Evolutionary conservation across 2,329 filamentous ascomycete genomes (phyloP).

Genomic region (Rhynchosporium graminicola): DNA sequence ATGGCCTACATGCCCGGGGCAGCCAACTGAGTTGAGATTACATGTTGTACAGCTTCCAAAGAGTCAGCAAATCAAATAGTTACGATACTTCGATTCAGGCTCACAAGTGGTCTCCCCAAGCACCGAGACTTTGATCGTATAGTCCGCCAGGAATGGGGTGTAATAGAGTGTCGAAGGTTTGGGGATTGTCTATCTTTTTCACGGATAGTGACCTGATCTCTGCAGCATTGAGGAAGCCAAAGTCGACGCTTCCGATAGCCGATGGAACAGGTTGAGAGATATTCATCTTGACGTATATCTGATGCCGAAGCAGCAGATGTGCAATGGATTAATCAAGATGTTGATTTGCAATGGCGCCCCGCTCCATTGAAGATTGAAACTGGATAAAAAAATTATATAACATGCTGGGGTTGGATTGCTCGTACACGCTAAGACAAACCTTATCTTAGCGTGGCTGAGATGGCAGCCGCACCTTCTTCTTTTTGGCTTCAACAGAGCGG

Average conservation of each 20-base stretch:
- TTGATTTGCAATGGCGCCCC: constrained; percentile 12
- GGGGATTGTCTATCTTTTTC: constrained; percentile 88
- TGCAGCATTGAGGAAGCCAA: constrained; percentile 76
- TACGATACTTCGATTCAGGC: constrained; percentile 37
- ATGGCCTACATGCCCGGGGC: constrained; percentile 91
- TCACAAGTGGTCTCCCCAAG: constrained; percentile 83
- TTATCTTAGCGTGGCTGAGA: neutral
- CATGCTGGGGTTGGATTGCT: too few relatives aligned
- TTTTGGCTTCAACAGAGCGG: too few relatives aligned
- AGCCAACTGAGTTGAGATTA: constrained; percentile 76
- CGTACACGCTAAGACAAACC: neutral
- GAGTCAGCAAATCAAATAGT: constrained; percentile 23
- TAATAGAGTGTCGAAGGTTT: constrained; percentile 88
- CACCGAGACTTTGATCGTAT: constrained; percentile 88
- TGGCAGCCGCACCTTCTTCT: neutral
- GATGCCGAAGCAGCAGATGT: constrained; percentile 30
- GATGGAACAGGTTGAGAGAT: constrained; percentile 81
- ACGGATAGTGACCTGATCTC: constrained; percentile 91
- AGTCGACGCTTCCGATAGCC: constrained; percentile 83
- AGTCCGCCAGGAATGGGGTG: constrained; percentile 89
- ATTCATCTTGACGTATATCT: constrained; percentile 54
- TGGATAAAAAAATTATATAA: neutral
- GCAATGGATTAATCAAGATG: constrained; percentile 16
- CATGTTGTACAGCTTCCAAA: constrained; percentile 81
- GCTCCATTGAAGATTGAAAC: neutral